phyloP scores from a whole-genome alignment of 129 eudicot species.

The Lactuca sativa region DNA sequence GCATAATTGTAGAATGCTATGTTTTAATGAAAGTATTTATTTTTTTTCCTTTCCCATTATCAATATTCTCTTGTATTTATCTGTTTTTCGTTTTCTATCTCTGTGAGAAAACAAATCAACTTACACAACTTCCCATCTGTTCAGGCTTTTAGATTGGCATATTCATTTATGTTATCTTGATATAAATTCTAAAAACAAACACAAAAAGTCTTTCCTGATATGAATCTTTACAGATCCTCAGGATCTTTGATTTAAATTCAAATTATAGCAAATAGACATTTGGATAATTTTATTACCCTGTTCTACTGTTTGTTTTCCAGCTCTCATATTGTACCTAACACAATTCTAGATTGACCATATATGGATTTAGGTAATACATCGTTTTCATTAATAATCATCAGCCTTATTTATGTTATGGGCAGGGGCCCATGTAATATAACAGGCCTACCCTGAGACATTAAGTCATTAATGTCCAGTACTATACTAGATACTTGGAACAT shows the following conservation, averaged over 20 bases:
- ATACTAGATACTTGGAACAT: slow-evolving; percentile 32
- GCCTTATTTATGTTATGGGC: slow-evolving; percentile 6
- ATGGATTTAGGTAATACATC: neutral
- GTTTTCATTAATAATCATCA: neutral
- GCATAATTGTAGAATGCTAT: no score
- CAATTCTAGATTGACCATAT: neutral
- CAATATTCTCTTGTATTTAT: neutral
- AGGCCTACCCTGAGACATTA: slow-evolving; percentile 9
- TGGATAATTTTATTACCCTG: neutral
- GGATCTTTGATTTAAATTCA: neutral
- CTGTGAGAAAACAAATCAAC: neutral
- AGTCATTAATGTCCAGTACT: slow-evolving; percentile 14
- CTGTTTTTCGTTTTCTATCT: neutral
- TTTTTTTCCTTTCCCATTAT: no score
- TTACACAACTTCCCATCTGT: neutral
- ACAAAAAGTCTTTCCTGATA: no score
- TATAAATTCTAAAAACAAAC: no score
- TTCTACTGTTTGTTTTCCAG: neutral
- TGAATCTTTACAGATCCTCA: neutral
- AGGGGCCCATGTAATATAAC: slow-evolving; percentile 5
- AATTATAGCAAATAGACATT: neutral
- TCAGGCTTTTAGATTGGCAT: neutral
- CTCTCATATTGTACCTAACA: neutral
- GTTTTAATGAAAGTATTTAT: no score
- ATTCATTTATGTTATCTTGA: neutral